These are phyloP conservation scores for Monosporascus cannonballus DNA, from an alignment of 2,329 filamentous ascomycete genomes.

Conservation along the genomic window DNA sequence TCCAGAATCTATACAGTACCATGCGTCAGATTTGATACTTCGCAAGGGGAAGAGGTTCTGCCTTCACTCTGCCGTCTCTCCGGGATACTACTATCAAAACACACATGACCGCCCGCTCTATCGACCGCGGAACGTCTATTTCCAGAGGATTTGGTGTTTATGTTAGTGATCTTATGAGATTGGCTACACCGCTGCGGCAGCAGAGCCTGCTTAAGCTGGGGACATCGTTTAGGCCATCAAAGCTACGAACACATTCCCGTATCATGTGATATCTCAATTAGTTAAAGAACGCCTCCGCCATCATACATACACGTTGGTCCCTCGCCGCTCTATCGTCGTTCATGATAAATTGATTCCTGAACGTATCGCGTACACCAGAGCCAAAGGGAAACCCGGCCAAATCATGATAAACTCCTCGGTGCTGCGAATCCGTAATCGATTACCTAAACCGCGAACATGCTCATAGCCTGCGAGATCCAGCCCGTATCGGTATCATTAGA, in stretches of 20 bases:
- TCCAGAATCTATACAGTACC: no score
- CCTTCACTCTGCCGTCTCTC: no score
- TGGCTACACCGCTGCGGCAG: neutral
- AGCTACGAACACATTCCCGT: neutral
- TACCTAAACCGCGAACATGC: slow-evolving; percentile 19
- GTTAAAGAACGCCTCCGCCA: slow-evolving; percentile 40
- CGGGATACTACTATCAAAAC: no score
- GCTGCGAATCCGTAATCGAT: slow-evolving; percentile 26
- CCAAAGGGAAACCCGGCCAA: slow-evolving; percentile 30
- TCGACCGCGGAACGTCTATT: no score
- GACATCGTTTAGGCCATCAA: neutral
- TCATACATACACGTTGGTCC: slow-evolving; percentile 37
- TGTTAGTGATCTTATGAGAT: no score
- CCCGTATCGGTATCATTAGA: slow-evolving; percentile 10
- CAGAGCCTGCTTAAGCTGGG: neutral
- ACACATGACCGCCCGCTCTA: no score
- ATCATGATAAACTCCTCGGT: slow-evolving; percentile 25
- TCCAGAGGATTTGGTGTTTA: no score
- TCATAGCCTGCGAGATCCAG: slow-evolving; percentile 29
- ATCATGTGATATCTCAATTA: slow-evolving; percentile 35
- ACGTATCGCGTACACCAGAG: slow-evolving; percentile 17
- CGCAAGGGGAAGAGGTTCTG: no score
- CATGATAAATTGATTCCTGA: slow-evolving; percentile 11
- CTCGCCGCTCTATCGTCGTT: slow-evolving; percentile 13
- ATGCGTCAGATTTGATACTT: no score